Base-by-base conservation (phyloP, 768 basidiomycete genomes). In the Cyclocybe aegerita region DNA sequence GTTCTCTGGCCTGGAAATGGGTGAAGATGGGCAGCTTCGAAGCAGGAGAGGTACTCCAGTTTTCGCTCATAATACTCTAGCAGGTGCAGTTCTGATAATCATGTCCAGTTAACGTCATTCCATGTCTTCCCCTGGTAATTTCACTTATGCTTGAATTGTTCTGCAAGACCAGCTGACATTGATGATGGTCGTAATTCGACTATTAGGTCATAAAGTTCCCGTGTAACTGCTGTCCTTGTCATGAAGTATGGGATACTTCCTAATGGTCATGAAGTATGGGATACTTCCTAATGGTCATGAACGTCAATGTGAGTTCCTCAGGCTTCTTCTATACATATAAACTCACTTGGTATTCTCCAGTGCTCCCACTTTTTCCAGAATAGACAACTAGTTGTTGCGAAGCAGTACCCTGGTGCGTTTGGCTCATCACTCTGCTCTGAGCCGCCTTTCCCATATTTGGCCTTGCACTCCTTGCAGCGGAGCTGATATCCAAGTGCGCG, bases 361-460 rank as follows among this genome's bases (percentile, higher is more conserved):
- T n/a, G 41, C n/a, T 55, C 45, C 53, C 49, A 55, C 32, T 43
- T 47, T 12, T 31, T 41, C 48, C 49, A 55, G 17, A 50, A 50
- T 3, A 39, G 7, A 7, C 7, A n/a, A 35, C 30, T 55, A 4
- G 46, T 50, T 29, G 49, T 50, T 1, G 39, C 39, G 38, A 55
- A 50, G 35, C 53, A 55, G 17, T 33, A 41, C 4, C 16, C 41
- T 43, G 12, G 17, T 23, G 23, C 23, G 23, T 23, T 23, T 23
- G 23, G 23, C 23, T 23, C 23, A 23, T 23, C 23, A 23, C 14
- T 32, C 14, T 39, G 9, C 15, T 10, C 14, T 12, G 17, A 31
- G 34, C 14, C 15, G 34, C 3, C 35, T 10, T 40, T 46, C 16
- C 12, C 9, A 10, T 15, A 16, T 10, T 38, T 47, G n/a, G 14